phyloP scores from a whole-genome alignment of 2,329 filamentous ascomycete genomes.

The Botrytis squamosa region DNA sequence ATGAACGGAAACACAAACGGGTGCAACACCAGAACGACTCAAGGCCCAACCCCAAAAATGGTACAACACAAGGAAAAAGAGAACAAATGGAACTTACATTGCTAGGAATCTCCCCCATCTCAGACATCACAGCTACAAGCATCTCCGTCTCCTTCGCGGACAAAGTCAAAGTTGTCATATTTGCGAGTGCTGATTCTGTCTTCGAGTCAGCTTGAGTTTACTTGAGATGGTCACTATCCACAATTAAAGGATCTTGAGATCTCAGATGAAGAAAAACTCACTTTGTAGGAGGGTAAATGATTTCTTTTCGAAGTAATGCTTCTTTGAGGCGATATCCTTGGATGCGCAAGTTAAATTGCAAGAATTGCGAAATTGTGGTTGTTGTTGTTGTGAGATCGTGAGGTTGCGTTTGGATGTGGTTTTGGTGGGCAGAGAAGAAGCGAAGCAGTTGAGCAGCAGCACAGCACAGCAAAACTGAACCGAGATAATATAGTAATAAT shows the following conservation, averaged over 20 bases:
- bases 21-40: too few species aligned
- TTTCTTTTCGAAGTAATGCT: not conserved
- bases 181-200: not conserved
- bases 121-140: conserved; percentile 22
- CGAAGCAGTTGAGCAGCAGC: not conserved
- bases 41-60: not conserved
- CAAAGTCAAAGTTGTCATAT: conserved; percentile 18
- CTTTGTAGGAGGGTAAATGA: not conserved
- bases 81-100: not conserved
- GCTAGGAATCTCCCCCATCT: conserved; percentile 26
- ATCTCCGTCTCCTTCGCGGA: conserved; percentile 23
- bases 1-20: not conserved
- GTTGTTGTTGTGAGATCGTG: not conserved
- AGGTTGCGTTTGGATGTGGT: not conserved
- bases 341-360: not conserved
- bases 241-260: not conserved
- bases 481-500: not conserved
- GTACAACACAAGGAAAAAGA: too few species aligned
- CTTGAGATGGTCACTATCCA: not conserved
- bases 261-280: not conserved
- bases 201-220: not conserved
- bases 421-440: not conserved
- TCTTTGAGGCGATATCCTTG: not conserved
- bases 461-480: not conserved
- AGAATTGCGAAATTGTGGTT: not conserved